Evolutionary conservation across 2,329 filamentous ascomycete species (phyloP).

Genomic region (Paecilomyces variotii): DNA sequence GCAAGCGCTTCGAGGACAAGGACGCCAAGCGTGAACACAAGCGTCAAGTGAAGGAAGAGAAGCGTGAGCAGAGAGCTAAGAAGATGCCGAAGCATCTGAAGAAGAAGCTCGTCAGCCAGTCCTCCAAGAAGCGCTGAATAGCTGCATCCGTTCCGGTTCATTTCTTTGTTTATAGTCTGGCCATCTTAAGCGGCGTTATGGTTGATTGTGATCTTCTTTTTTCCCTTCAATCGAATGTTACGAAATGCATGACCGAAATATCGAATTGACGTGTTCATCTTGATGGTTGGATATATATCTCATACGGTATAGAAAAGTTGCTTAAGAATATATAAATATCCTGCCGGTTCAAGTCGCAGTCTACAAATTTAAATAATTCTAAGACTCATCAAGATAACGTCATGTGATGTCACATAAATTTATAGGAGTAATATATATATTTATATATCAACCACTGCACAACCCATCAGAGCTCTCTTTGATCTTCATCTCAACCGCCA

Average conservation of each 20-base stretch:
- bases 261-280: not conserved
- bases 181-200: not conserved
- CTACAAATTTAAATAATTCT: not conserved
- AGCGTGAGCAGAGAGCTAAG: conserved; percentile 82
- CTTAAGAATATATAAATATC: not conserved
- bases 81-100: conserved; percentile 97
- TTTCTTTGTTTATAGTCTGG: not conserved
- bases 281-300: not conserved
- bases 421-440: not conserved
- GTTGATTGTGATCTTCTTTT: not conserved
- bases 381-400: not conserved
- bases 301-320: not conserved
- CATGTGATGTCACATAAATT: not conserved
- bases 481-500: conserved; percentile 20
- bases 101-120: conserved; percentile 65
- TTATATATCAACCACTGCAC: not conserved
- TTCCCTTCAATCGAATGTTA: not conserved
- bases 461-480: conserved; percentile 38
- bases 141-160: not conserved
- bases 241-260: not conserved
- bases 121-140: conserved; percentile 27
- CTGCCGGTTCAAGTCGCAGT: not conserved
- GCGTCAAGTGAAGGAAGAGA: conserved; percentile 85
- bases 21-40: conserved; percentile 86
- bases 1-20: conserved; percentile 84